Evolutionary conservation across 441 rosid genomes (phyloP).

Genomic region (Kokia cookei): DNA sequence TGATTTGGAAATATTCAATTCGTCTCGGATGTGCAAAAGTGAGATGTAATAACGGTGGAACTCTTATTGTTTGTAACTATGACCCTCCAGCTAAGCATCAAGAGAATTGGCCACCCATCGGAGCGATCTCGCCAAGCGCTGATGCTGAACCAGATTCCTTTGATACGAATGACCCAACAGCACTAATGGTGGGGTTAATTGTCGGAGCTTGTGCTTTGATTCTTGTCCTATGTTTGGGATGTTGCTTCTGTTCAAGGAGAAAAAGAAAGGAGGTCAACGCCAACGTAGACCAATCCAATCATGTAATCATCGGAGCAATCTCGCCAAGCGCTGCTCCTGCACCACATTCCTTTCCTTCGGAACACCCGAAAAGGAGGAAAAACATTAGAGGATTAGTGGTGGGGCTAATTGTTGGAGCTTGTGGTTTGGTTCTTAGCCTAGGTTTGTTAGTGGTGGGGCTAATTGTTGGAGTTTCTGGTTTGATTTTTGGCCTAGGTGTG

Average conservation of each 20-base stretch:
- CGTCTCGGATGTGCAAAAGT: too few relatives aligned
- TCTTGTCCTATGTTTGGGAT: neutral
- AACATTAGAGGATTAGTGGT: neutral
- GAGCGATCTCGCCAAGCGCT: neutral
- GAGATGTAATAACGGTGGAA: too few relatives aligned
- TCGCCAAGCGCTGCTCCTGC: neutral
- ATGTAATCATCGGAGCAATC: neutral
- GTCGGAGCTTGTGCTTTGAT: conserved; percentile 13
- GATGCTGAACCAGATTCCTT: too few relatives aligned
- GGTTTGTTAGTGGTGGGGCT: neutral
- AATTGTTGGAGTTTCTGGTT: neutral
- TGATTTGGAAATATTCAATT: too few relatives aligned
- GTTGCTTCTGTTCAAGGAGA: too few relatives aligned
- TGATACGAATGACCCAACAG: too few relatives aligned
- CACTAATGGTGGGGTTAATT: too few relatives aligned
- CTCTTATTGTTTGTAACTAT: too few relatives aligned
- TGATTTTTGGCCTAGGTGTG: neutral
- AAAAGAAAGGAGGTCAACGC: too few relatives aligned
- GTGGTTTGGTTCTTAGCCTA: neutral
- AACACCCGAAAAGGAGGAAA: neutral
- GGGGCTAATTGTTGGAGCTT: neutral
- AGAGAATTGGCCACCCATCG: too few relatives aligned
- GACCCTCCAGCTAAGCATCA: too few relatives aligned
- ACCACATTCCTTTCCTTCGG: neutral
- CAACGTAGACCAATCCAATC: conserved; percentile 15